Base-by-base conservation (phyloP, 345 rosid genomes). In the Orychophragmus violaceus region DNA sequence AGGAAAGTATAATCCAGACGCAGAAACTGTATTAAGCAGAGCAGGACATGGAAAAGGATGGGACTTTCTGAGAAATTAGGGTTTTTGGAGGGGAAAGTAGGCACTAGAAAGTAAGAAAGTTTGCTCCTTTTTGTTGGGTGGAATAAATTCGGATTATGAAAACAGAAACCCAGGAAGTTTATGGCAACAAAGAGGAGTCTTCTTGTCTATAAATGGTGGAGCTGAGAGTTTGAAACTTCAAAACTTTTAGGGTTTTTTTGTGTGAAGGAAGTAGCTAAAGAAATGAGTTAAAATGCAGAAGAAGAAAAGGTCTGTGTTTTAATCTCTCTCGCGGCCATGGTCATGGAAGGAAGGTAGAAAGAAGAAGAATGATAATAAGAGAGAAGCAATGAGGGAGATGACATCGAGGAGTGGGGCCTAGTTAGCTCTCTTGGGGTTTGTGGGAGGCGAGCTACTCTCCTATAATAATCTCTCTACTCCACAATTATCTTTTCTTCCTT, bases 391-490 rank as follows among this genome's bases (percentile, higher is more conserved):
- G 59, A 54, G 10, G 68, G 33, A 46, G 57, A 61, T 61, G 66
- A 44, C 27, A 61, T 44, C 37, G 68, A 49, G 45, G 57, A 71
- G 41, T 63, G 51, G 69, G 68, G 42, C 41, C 76, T 39, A 70
- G 28, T 5, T 27, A 5, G n/a, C n/a, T n/a, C 50, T 37, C 64
- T 25, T 51, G 67, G 67, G 11, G 61, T 69, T 32, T 30, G 60
- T 52, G 39, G n/a, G n/a, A n/a, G n/a, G n/a, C n/a, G 45, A 60
- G 45, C 74, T 60, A 71, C 64, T 19, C 64, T 68, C 68, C 68
- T 60, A 48, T 11, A 69, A 60, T 59, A 55, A 46, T 11, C 51
- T 32, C 56, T 58, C 72, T 58, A 58, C 58, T 57, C 35, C 41
- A 18, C 59, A 30, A 17, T 30, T 12, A 54, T 10, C 22, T 16